Percentiles rank a stretch among this genome's conserved stretches.
Conservation (phyloP, 495 filamentous ascomycete species). For the Neurospora sp. region DNA sequence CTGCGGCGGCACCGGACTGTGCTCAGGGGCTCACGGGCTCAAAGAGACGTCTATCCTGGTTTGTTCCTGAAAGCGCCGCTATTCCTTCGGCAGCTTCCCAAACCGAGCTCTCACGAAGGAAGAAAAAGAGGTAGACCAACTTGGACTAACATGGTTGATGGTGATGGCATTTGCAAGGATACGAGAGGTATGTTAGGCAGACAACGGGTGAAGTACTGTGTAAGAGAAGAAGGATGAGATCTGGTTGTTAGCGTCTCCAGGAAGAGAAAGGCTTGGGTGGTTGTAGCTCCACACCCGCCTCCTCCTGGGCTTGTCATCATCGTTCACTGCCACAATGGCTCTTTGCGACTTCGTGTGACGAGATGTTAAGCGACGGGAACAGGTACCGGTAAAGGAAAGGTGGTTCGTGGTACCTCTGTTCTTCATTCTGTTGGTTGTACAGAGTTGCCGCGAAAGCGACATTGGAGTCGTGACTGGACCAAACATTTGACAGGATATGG, state of each 20-base stretch:
- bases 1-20: background rate
- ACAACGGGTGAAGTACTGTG: background rate
- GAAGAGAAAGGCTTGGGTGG: background rate
- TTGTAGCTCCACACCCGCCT: background rate
- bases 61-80: background rate
- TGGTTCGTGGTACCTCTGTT: background rate
- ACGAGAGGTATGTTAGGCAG: background rate
- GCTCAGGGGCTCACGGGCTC: background rate
- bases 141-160: background rate
- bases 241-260: background rate
- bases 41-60: background rate
- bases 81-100: background rate
- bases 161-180: background rate
- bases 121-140: background rate
- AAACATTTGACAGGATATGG: background rate
- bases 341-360: background rate
- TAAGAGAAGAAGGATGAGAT: background rate
- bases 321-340: background rate
- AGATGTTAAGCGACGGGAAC: background rate
- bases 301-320: background rate
- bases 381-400: background rate
- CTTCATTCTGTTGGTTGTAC: background rate
- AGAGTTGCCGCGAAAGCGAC: background rate
- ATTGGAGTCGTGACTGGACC: too few relatives aligned
- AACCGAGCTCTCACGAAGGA: background rate